Conservation (phyloP, 2,329 filamentous ascomycete species). For the Fusarium circinatum region DNA sequence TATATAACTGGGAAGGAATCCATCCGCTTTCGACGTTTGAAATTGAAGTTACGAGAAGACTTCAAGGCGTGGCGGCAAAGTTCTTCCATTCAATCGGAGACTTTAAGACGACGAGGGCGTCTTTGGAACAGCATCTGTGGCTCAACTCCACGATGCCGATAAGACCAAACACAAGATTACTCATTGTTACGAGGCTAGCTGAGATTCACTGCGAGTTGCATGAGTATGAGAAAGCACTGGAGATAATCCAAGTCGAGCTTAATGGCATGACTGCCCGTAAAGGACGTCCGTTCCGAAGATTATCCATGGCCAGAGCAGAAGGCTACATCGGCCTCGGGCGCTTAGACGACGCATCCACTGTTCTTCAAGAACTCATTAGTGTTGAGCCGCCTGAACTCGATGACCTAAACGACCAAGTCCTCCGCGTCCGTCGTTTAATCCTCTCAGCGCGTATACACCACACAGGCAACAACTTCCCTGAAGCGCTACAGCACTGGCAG, state of each 20-base stretch:
- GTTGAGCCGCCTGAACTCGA: constrained; percentile 41
- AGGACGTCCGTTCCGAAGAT: constrained; percentile 38
- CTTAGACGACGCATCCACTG: constrained; percentile 14
- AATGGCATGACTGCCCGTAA: constrained; percentile 18
- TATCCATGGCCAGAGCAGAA: constrained; percentile 43
- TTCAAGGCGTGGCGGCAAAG: constrained; percentile 47
- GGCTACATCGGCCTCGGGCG: constrained; percentile 36
- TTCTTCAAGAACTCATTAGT: constrained; percentile 22
- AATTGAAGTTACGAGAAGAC: constrained; percentile 47
- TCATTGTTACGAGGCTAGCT: constrained; percentile 43
- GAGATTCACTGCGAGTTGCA: constrained; percentile 47
- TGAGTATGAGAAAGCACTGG: constrained; percentile 35
- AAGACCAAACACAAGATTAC: constrained; percentile 38
- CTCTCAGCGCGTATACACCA: constrained; percentile 41
- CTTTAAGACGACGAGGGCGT: constrained; percentile 43
- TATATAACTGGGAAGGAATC: constrained; percentile 46
- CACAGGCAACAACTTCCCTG: constrained; percentile 1
- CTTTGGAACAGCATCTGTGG: constrained; percentile 46
- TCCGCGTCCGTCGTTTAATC: constrained; percentile 46
- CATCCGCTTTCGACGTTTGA: constrained; percentile 47
- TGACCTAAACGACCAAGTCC: constrained; percentile 47
- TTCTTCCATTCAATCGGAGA: constrained; percentile 50
- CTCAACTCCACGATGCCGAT: constrained; percentile 41
- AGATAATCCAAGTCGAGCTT: constrained; percentile 40
- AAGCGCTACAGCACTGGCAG: constrained; percentile 40